Evolutionary conservation across 1,139 yeast species (phyloP), one percentile per base, ranked within the genome.

Genomic region (Debaryomyces sp.): DNA sequence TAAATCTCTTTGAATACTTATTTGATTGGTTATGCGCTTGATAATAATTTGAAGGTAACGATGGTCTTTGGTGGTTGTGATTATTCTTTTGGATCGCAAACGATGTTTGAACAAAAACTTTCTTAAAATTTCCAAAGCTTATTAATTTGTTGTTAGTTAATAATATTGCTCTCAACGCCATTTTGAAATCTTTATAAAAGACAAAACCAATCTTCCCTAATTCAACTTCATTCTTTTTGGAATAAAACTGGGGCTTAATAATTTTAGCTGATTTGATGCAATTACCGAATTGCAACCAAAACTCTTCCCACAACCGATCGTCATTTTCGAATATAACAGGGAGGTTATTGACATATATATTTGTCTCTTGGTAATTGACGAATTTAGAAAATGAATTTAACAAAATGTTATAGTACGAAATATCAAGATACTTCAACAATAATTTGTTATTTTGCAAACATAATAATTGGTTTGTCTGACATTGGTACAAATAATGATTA

Each of bases 311-410:
- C 21, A 66, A 54, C 8, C 51, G 54, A 57, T 75, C 79, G 51
- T 74, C 60, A 52, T 74, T 72, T 26, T 70, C 72, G 46, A 78
- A 74, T 6, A 69, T 53, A 5, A 70, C 58, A 0, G 86, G 78
- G 34, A 83, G 65, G 55, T 81, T 80, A 50, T 77, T 80, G 18
- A 83, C 81, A 57, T 82, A 83, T 40, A 83, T 69, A 58, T 83
- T 83, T 2, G 87, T 80, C 56, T 81, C 86, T 61, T 83, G 88
- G 55, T 70, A 74, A 54, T 75, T 74, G 39, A 62, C 54, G 41
- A 54, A 54, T 48, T 60, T 58, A 45, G 60, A 46, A 48, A 66
- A 63, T 43, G 57, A 39, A 41, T 50, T 43, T 30, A 50, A 33
- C 10, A 44, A 44, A 10, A 36, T 43, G 26, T 48, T 51, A 37